Evolutionary conservation across 2,329 filamentous ascomycete genomes (phyloP).

Genomic region (Neocatenulostroma microsporum): DNA sequence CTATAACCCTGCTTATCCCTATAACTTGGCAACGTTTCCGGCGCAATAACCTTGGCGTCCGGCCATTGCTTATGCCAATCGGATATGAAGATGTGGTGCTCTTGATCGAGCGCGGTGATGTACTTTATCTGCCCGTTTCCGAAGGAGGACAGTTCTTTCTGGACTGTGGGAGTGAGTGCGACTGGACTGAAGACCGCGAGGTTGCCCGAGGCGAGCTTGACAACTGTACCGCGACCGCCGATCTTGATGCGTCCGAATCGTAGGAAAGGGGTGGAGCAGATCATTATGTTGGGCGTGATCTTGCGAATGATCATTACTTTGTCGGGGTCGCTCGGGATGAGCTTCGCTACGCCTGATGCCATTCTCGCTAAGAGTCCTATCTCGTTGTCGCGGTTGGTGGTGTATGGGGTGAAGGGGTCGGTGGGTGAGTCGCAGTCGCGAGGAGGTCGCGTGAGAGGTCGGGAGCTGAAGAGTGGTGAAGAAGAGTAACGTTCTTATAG

Average conservation of each 20-base stretch:
- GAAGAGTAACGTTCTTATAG: not conserved
- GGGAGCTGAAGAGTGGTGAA: no score
- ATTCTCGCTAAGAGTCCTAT: slow-evolving; percentile 12
- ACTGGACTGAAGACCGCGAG: slow-evolving; percentile 91
- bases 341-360: slow-evolving; percentile 26
- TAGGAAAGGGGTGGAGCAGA: slow-evolving; percentile 73
- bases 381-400: not conserved
- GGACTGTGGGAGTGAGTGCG: slow-evolving; percentile 68
- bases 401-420: slow-evolving; percentile 2
- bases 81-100: slow-evolving; percentile 91
- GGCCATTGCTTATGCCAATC: slow-evolving; percentile 78
- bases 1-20: slow-evolving; percentile 43
- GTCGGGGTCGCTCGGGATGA: slow-evolving; percentile 56
- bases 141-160: slow-evolving; percentile 39
- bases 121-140: slow-evolving; percentile 60
- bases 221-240: slow-evolving; percentile 79
- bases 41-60: slow-evolving; percentile 68
- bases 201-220: slow-evolving; percentile 66
- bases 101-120: slow-evolving; percentile 77
- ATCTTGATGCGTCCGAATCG: slow-evolving; percentile 74
- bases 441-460: no score
- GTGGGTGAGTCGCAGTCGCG: not conserved
- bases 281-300: slow-evolving; percentile 69
- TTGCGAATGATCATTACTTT: slow-evolving; percentile 87
- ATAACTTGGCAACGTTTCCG: slow-evolving; percentile 77